Conservation (phyloP, 176 grass and related monocot genomes). For the Thinopyrum elongatum region DNA sequence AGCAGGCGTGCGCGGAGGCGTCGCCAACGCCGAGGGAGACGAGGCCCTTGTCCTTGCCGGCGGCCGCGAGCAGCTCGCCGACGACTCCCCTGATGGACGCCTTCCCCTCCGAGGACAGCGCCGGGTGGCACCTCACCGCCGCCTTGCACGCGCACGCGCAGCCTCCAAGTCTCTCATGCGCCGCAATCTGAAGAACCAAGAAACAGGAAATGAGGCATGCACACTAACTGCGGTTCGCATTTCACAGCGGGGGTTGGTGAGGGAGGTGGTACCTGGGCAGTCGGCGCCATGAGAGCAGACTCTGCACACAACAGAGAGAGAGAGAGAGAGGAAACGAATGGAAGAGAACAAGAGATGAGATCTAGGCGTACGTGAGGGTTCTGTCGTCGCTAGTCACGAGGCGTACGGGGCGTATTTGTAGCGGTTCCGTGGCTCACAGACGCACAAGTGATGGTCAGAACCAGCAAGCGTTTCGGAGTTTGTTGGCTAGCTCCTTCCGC, state of each 20-base stretch:
- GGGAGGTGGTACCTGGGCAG: slow-evolving; percentile 28
- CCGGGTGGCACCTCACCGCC: slow-evolving; percentile 59
- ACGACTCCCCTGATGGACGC: slow-evolving; percentile 73
- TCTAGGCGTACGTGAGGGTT: background rate
- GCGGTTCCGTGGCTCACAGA: background rate
- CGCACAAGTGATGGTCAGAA: background rate
- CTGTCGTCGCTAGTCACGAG: background rate
- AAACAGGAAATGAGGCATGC: background rate
- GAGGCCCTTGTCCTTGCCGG: slow-evolving; percentile 29
- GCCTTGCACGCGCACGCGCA: background rate
- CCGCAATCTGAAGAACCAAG: background rate
- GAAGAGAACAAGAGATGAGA: background rate
- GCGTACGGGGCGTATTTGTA: background rate
- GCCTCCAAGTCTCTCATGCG: background rate
- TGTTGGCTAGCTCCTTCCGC: background rate
- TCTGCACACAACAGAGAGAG: background rate
- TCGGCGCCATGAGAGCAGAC: slow-evolving; percentile 39
- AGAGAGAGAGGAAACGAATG: background rate
- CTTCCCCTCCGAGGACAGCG: slow-evolving; percentile 50
- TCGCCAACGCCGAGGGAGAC: slow-evolving; percentile 91
- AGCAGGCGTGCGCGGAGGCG: slow-evolving; percentile 66
- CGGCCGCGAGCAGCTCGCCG: slow-evolving; percentile 37
- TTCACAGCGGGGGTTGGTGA: background rate
- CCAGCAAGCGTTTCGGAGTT: background rate
- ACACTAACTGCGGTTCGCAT: background rate